These are phyloP conservation scores for Fusarium zealandicum DNA, from an alignment of 2,329 filamentous ascomycete genomes.

Conservation along the genomic window DNA sequence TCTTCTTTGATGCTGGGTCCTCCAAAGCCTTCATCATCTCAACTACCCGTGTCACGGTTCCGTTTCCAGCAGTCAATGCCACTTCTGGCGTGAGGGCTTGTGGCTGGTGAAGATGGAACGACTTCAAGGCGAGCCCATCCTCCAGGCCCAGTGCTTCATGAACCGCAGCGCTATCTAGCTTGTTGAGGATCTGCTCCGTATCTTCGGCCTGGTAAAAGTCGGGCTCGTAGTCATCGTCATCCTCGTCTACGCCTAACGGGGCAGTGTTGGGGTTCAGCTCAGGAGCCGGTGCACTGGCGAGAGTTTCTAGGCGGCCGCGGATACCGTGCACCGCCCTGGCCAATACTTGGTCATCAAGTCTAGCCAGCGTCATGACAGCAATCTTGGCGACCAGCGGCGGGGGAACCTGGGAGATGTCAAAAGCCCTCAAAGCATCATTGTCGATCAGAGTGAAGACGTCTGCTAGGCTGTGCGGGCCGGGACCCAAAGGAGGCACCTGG, in stretches of 20 bases:
- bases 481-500: conserved; percentile 73
- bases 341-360: conserved; percentile 73
- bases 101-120: conserved; percentile 81
- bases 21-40: conserved; percentile 78
- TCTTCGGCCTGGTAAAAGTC: conserved; percentile 82
- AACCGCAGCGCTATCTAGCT: conserved; percentile 73
- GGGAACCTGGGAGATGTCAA: conserved; percentile 84
- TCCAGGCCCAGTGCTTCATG: conserved; percentile 48
- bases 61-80: conserved; percentile 75
- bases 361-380: conserved; percentile 77
- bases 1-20: conserved; percentile 66
- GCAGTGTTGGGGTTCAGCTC: conserved; percentile 65
- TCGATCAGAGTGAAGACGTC: conserved; percentile 85
- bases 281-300: conserved; percentile 55
- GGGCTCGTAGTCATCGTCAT: conserved; percentile 88
- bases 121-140: conserved; percentile 69
- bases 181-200: conserved; percentile 78
- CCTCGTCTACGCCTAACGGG: conserved; percentile 74
- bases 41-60: conserved; percentile 79
- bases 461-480: conserved; percentile 79
- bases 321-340: conserved; percentile 75
- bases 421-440: conserved; percentile 75
- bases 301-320: conserved; percentile 56
- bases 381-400: conserved; percentile 80
- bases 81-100: conserved; percentile 75